A percentile compares a stretch with the other conserved stretches of the same genome.
phyloP scores from a whole-genome alignment of 352 stramenopile species.

The Pythium sp. region DNA sequence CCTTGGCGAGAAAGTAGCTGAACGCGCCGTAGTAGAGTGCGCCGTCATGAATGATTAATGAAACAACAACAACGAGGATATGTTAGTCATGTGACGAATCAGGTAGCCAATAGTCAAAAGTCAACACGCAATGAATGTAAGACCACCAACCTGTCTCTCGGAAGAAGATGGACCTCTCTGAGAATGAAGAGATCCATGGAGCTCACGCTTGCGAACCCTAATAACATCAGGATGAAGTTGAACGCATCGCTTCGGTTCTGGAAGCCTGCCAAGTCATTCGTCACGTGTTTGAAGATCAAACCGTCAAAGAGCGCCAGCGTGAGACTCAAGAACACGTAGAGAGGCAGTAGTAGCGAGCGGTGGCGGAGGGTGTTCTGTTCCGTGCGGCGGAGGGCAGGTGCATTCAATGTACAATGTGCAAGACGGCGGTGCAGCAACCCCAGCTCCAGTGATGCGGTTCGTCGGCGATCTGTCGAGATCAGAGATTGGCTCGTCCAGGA shows the following conservation, averaged over 20 bases:
- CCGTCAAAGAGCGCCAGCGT: slow-evolving; percentile 60
- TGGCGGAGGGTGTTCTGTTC: slow-evolving; percentile 73
- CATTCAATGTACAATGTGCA: slow-evolving; percentile 59
- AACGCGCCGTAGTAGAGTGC: slow-evolving; percentile 79
- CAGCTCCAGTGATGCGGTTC: slow-evolving; percentile 55
- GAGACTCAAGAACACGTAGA: slow-evolving; percentile 61
- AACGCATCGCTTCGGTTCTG: slow-evolving; percentile 84
- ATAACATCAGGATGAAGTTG: slow-evolving; percentile 86
- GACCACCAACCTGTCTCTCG: slow-evolving; percentile 48
- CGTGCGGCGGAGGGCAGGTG: slow-evolving; percentile 64
- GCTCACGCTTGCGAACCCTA: slow-evolving; percentile 81
- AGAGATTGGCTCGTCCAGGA: slow-evolving; percentile 91
- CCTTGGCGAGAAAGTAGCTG: slow-evolving; percentile 81
- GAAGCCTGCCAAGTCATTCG: slow-evolving; percentile 79
- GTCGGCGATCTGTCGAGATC: slow-evolving; percentile 91
- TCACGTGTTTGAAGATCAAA: slow-evolving; percentile 80
- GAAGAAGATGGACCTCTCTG: slow-evolving; percentile 71
- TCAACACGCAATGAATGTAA: neutral
- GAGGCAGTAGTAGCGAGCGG: slow-evolving; percentile 51
- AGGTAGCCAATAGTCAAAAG: slow-evolving; percentile 19
- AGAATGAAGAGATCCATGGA: slow-evolving; percentile 86
- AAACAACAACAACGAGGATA: neutral
- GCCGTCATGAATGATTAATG: slow-evolving; percentile 17
- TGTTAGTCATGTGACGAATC: neutral
- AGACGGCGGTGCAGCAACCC: slow-evolving; percentile 14